Percentiles rank a stretch among this genome's conserved stretches.
Evolutionary conservation across 345 rosid species (phyloP).

Genomic region (Pistacia integerrima): DNA sequence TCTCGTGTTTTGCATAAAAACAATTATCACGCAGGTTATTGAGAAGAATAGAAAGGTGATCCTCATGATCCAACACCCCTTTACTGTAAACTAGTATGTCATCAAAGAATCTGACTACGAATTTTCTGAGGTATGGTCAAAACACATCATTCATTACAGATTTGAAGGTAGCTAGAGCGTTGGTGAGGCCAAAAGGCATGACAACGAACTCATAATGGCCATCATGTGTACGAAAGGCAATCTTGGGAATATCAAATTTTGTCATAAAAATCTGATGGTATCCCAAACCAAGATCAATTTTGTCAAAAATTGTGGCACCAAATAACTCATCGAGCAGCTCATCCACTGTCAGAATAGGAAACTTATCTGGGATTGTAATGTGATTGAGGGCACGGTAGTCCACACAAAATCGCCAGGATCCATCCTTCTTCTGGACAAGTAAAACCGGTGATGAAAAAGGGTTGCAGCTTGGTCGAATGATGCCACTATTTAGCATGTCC

Average conservation of each 20-base stretch:
- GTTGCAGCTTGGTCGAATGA: background rate
- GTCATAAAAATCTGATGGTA: background rate
- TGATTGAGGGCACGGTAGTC: background rate
- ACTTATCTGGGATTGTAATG: background rate
- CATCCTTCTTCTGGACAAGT: background rate
- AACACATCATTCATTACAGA: background rate
- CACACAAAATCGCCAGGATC: background rate
- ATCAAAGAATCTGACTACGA: background rate
- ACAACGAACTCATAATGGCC: slow-evolving; percentile 1
- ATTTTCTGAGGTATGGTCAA: background rate
- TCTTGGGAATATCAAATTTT: background rate
- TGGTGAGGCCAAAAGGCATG: background rate
- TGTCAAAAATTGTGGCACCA: background rate
- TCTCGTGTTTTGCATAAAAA: no score
- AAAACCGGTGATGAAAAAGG: background rate
- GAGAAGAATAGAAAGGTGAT: no score
- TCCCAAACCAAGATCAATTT: background rate
- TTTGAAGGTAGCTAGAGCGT: background rate
- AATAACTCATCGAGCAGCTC: background rate
- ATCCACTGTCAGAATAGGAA: background rate
- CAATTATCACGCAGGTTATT: no score
- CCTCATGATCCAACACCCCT: no score
- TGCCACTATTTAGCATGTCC: background rate
- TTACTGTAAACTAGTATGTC: background rate
- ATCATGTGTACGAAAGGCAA: background rate